Evolutionary conservation across 352 stramenopile genomes (phyloP).

Genomic region (Pseudoperonospora humuli): DNA sequence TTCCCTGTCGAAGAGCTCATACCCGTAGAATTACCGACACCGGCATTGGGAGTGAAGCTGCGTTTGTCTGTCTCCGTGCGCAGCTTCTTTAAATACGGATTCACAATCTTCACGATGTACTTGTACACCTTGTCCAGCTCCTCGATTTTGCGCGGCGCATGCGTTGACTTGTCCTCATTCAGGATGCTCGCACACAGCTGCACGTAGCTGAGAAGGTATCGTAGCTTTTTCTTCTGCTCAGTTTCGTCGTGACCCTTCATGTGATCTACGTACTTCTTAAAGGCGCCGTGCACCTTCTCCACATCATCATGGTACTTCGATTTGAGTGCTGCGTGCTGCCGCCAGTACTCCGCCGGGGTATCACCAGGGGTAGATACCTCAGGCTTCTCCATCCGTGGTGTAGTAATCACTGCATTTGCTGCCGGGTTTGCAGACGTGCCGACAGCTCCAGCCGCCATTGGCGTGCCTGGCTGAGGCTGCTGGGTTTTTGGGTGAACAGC

Average conservation of each 20-base stretch:
- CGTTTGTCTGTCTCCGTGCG: constrained; percentile 72
- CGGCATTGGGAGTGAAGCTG: constrained; percentile 24
- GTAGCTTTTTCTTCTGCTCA: constrained; percentile 82
- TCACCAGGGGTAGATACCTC: constrained; percentile 23
- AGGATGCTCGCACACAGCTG: constrained; percentile 72
- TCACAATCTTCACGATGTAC: constrained; percentile 86
- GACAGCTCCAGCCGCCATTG: constrained; percentile 8
- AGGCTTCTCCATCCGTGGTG: constrained; percentile 15
- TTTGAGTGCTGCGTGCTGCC: constrained; percentile 66
- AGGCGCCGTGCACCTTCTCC: constrained; percentile 79
- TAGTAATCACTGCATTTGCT: constrained; percentile 13
- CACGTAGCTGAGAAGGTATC: constrained; percentile 77
- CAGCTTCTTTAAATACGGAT: constrained; percentile 82
- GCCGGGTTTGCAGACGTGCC: constrained; percentile 23
- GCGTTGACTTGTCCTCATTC: constrained; percentile 66
- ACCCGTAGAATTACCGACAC: constrained; percentile 17
- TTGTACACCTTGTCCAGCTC: constrained; percentile 86
- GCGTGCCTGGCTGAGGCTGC: constrained; percentile 13
- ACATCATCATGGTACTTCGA: constrained; percentile 77
- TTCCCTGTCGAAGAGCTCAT: constrained; percentile 9
- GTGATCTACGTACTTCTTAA: constrained; percentile 85
- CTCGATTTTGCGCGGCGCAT: constrained; percentile 65
- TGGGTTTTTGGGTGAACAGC: constrained; percentile 19
- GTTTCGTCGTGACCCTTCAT: constrained; percentile 83
- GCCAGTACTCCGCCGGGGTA: constrained; percentile 66